Conservation (phyloP, 1,284 basidiomycete genomes). For the Sporisorium graminicola region DNA sequence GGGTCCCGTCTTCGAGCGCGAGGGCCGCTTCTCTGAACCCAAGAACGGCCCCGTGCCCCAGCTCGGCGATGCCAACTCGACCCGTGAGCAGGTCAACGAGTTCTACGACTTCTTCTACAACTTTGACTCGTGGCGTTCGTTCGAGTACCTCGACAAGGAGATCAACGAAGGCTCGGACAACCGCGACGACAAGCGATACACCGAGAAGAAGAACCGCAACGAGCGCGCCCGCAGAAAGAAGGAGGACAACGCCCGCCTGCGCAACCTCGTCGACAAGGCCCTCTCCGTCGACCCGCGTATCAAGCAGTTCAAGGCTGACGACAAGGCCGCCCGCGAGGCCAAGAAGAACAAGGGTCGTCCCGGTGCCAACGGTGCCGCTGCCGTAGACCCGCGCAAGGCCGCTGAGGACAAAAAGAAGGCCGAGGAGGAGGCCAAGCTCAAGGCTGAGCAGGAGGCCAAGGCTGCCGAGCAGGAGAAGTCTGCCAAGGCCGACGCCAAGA, state of each 20-base stretch:
- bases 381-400: slow-evolving; percentile 45
- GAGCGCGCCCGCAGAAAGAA: slow-evolving; percentile 97
- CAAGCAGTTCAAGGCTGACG: slow-evolving; percentile 95
- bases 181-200: slow-evolving; percentile 98
- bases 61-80: slow-evolving; percentile 80
- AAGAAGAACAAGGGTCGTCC: slow-evolving; percentile 81
- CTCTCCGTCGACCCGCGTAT: slow-evolving; percentile 91
- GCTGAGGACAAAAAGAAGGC: slow-evolving; percentile 72
- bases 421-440: slow-evolving; percentile 79
- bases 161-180: slow-evolving; percentile 96
- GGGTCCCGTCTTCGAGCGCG: slow-evolving; percentile 86
- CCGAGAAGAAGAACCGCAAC: slow-evolving; percentile 99
- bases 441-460: slow-evolving; percentile 79
- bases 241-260: slow-evolving; percentile 93
- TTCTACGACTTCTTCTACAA: slow-evolving; percentile 99
- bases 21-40: slow-evolving; percentile 84
- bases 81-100: slow-evolving; percentile 85
- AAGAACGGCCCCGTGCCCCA: slow-evolving; percentile 86
- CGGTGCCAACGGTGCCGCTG: slow-evolving; percentile 65
- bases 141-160: slow-evolving; percentile 99
- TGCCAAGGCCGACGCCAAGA: slow-evolving; percentile 87
- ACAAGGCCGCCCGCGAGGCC: slow-evolving; percentile 92
- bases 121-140: slow-evolving; percentile 98
- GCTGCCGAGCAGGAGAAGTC: slow-evolving; percentile 73
- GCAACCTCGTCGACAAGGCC: slow-evolving; percentile 87